These are phyloP conservation scores for Claviceps fusiformis DNA, from an alignment of 2,329 filamentous ascomycete genomes.

Conservation along the genomic window DNA sequence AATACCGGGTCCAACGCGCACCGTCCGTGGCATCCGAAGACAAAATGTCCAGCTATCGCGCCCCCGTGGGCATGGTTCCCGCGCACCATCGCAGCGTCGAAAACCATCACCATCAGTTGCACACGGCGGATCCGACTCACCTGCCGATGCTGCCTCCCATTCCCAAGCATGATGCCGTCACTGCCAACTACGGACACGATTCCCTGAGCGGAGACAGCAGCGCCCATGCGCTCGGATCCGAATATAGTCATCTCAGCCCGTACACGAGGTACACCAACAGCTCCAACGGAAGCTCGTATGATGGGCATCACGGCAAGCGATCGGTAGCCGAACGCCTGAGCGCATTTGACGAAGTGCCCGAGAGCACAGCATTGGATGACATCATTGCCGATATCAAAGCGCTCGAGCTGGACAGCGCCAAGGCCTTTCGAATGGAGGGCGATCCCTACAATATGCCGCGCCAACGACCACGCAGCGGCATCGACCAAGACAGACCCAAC, in stretches of 20 bases:
- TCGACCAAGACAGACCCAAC: conserved; percentile 27
- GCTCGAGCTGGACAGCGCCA: conserved; percentile 26
- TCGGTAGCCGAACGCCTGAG: conserved; percentile 15
- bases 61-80: not conserved
- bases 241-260: conserved; percentile 5
- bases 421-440: conserved; percentile 33
- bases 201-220: conserved; percentile 8
- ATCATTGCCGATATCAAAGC: conserved; percentile 20
- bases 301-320: conserved; percentile 12
- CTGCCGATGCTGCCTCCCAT: conserved; percentile 2
- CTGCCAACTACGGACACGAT: conserved; percentile 5
- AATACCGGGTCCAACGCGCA: conserved; percentile 11
- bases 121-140: not conserved
- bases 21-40: conserved; percentile 6
- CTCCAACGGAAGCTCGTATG: conserved; percentile 17
- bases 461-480: conserved; percentile 33
- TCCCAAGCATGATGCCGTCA: conserved; percentile 1
- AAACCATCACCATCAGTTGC: conserved; percentile 1
- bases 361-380: conserved; percentile 11
- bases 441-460: conserved; percentile 38
- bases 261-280: conserved; percentile 13
- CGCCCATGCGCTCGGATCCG: conserved; percentile 1
- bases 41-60: conserved; percentile 2
- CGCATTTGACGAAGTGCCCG: conserved; percentile 15
- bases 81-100: conserved; percentile 6